These are phyloP conservation scores for Trichosporon faecale DNA, from an alignment of 1,284 basidiomycete genomes.

Conservation along the genomic window DNA sequence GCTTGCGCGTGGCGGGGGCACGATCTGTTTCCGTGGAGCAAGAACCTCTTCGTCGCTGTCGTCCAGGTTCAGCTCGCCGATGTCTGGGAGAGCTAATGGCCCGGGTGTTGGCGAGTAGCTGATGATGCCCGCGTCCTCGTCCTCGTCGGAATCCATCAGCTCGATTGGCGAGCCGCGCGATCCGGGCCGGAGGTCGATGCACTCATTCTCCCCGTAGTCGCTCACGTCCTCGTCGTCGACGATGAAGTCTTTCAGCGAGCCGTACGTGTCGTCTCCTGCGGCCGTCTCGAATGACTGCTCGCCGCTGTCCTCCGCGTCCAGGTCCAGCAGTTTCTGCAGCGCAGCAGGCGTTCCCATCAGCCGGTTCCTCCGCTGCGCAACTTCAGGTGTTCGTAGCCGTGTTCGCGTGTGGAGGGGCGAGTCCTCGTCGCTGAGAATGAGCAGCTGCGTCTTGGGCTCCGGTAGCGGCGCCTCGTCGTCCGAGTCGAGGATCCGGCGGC, in stretches of 20 bases:
- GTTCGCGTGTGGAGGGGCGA: background rate
- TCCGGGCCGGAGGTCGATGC: background rate
- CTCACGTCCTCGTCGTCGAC: conserved; percentile 42
- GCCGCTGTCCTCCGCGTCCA: conserved; percentile 2
- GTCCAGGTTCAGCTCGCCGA: conserved; percentile 19
- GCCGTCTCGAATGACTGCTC: background rate
- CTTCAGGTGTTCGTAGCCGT: background rate
- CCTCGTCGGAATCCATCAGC: conserved; percentile 9
- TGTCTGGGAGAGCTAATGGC: conserved; percentile 25
- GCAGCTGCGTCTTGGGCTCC: background rate
- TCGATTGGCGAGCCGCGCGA: background rate
- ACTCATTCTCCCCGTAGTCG: conserved; percentile 30
- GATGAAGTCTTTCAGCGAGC: conserved; percentile 45
- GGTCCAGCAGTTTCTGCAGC: conserved; percentile 1
- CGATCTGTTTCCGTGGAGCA: background rate
- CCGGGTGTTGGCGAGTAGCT: conserved; percentile 29
- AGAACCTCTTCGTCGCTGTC: conserved; percentile 6
- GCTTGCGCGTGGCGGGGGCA: background rate
- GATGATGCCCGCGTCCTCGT: conserved; percentile 22
- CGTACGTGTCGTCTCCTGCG: conserved; percentile 12
- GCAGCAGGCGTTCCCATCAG: background rate
- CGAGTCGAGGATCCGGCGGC: background rate
- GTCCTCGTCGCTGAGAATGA: background rate
- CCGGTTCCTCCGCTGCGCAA: background rate
- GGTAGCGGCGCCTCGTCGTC: conserved; percentile 8